Percentiles rank a stretch among this genome's conserved stretches.
Evolutionary conservation across 1,139 yeast species (phyloP).

Genomic region (Hansenula anomala): DNA sequence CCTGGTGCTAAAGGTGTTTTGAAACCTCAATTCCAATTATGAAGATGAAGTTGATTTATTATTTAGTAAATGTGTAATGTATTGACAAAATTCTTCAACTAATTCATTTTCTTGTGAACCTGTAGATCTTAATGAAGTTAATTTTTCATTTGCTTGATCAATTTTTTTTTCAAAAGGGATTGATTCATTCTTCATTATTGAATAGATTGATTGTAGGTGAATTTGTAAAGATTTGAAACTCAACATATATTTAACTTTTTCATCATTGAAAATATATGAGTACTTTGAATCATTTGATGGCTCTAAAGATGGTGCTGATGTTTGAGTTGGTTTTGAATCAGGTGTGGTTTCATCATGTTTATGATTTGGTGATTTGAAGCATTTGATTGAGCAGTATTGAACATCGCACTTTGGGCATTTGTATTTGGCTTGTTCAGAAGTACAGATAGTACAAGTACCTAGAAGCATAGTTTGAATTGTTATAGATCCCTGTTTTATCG

Average conservation of each 20-base stretch:
- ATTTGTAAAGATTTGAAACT: conserved; percentile 40
- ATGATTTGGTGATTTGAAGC: conserved; percentile 50
- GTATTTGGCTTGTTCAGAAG: conserved; percentile 39
- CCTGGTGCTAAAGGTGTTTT: conserved; percentile 22
- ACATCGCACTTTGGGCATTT: conserved; percentile 56
- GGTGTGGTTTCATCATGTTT: conserved; percentile 25
- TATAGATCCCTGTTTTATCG: too few species aligned
- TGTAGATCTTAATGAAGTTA: conserved; percentile 42
- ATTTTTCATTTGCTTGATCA: conserved; percentile 45
- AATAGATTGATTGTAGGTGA: conserved; percentile 37
- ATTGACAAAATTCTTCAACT: conserved; percentile 47
- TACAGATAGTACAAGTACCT: conserved; percentile 43
- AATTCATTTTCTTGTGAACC: conserved; percentile 50
- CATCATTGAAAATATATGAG: conserved; percentile 28
- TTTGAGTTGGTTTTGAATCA: too few species aligned
- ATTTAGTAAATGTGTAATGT: conserved; percentile 7
- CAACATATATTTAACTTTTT: conserved; percentile 33
- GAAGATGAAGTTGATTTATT: too few species aligned
- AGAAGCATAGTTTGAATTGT: conserved; percentile 3
- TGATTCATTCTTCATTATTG: conserved; percentile 35
- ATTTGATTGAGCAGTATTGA: conserved; percentile 48
- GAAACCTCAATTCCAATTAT: too few species aligned
- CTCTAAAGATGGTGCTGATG: too few species aligned
- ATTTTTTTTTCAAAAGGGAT: conserved; percentile 38
- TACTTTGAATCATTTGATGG: conserved; percentile 18